Evolutionary conservation across 768 basidiomycete genomes (phyloP).

Genomic region (Phanerochaete carnosa): DNA sequence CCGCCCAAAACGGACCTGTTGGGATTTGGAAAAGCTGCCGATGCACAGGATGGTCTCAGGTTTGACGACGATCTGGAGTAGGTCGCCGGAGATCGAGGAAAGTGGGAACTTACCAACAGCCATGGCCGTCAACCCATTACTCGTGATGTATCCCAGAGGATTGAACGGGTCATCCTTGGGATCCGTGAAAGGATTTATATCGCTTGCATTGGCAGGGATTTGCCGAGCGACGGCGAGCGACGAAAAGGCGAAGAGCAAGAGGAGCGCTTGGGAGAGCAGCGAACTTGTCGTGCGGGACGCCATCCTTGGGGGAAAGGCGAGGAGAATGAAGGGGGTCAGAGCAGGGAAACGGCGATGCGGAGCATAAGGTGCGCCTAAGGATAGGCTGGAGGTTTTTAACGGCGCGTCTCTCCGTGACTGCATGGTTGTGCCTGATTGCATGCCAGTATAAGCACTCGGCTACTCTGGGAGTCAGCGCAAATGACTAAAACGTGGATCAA

Average conservation of each 20-base stretch:
- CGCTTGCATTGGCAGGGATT: background rate
- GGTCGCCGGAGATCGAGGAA: background rate
- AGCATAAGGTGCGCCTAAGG: background rate
- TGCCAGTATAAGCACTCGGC: background rate
- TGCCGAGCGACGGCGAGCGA: background rate
- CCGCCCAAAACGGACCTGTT: conserved; percentile 53
- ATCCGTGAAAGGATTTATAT: conserved; percentile 4
- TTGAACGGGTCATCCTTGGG: conserved; percentile 14
- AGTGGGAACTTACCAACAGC: conserved; percentile 13
- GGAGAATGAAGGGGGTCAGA: background rate
- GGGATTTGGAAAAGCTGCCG: conserved; percentile 45
- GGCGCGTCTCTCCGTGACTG: background rate
- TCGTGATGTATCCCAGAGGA: conserved; percentile 12
- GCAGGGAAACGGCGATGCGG: background rate
- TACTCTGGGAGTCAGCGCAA: background rate
- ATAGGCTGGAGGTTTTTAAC: background rate
- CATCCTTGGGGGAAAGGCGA: background rate
- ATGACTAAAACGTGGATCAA: background rate
- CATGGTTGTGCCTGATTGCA: background rate
- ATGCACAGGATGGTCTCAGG: background rate
- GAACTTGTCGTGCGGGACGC: background rate
- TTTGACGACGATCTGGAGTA: too few species aligned
- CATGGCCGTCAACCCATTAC: conserved; percentile 8
- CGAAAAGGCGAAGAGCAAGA: background rate
- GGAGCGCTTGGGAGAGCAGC: background rate